Base-by-base conservation (phyloP, 2,329 filamentous ascomycete species). In the Sarocladium oryzae region DNA sequence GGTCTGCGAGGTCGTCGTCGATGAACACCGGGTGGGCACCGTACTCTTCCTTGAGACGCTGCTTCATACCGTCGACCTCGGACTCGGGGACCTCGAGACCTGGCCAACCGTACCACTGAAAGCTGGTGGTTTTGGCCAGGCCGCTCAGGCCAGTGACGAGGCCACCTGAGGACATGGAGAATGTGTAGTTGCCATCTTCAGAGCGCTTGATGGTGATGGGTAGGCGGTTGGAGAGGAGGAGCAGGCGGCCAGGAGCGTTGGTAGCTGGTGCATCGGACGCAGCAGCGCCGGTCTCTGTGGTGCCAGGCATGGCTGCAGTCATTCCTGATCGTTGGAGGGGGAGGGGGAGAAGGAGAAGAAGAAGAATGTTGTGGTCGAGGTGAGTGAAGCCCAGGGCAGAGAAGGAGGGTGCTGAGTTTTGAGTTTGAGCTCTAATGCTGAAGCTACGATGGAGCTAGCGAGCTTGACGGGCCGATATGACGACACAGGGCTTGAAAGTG, bases 91-190 rank as follows among this genome's bases (percentile, higher is more conserved):
- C 84, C 68, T 97, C 89, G 46, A 96, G 73, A 33, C 93, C 93
- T 1, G 93, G 91, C 92, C 93, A 97, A 59, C 93, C 93, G 70
- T 97, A 97, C 93, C 93, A 99, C 69, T 93, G 88, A 70, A 97
- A 97, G 59, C 85, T 92, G 23, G 89, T 96, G 28, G 89, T 87
- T 71, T 96, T 96, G 61, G 88, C 86, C 53, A 97, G 74, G 23
- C 93, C 93, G 58, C 89, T 95, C 55, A 99, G 77, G 18, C 93
- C 93, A 49, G 89, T 96, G 62, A 97, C 93, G 36, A 99, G 81
- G 36, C 93, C 93, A 53, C 93, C 93, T 2, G 93, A 97, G 43
- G 92, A 97, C 88, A 96, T 96, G 66, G 87, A 89, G 69, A 95
- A 96, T 63, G 85, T 81, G 74, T 96, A 99, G 67, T 86, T 86